Base-by-base conservation (phyloP, 2,329 filamentous ascomycete species). In the Gliomastix tumulicola region DNA sequence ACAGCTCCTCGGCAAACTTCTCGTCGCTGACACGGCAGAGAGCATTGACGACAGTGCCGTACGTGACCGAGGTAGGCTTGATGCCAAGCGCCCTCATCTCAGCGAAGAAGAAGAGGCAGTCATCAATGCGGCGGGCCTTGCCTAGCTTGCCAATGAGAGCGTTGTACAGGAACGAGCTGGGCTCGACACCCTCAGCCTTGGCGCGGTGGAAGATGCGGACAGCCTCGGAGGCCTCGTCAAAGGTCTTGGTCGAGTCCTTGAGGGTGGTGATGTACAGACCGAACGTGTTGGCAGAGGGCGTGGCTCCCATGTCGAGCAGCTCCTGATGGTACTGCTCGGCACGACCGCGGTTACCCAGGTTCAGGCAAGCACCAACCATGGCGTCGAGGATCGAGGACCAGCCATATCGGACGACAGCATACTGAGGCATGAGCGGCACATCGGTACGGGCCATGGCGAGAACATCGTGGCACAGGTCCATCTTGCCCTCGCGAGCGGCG, bases 181-280 rank as follows among this genome's bases (percentile, higher is more conserved):
- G 89, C 63, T 95, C 87, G 12, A 98, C 92, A 41, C 90, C 89
- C 64, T 98, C 92, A 11, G 84, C 70, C 67, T 94, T 88, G 40
- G 92, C 89, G 39, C 88, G 86, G 53, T 92, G 82, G 71, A 98
- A 98, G 60, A 98, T 95, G 66, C 94, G 94, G 55, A 97, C 84
- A 38, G 92, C 92, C 60, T 97, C 92, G 8, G 88, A 88, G 10
- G 92, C 92, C 60, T 98, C 92, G 53, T 98, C 92, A 47, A 96
- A 97, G 0, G 89, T 97, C 76, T 94, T 95, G 46, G 88, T 88
- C 1, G 88, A 94, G 55, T 95, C 90, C 68, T 97, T 96, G 43
- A 98, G 71, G 3, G 90, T 97, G n/a, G 94, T 97, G 63, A 98
- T 98, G 72, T 97, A 98, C 15, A 98, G 76, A 41, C 92, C 92